phyloP scores from a whole-genome alignment of 352 stramenopile species.

The Phytopythium litorale region DNA sequence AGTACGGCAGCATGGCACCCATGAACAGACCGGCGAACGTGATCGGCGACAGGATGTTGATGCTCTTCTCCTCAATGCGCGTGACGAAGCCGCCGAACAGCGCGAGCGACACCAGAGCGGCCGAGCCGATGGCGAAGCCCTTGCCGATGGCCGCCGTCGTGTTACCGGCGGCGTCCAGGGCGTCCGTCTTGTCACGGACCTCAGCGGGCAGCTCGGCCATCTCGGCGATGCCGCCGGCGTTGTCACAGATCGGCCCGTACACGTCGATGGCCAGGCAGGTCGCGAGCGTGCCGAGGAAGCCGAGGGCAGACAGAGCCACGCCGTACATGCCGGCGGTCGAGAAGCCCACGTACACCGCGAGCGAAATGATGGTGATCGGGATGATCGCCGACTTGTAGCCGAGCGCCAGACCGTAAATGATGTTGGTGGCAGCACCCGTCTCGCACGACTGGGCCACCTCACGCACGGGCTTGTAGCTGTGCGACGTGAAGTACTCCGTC shows the following conservation, averaged over 20 bases:
- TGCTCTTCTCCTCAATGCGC: conserved; percentile 92
- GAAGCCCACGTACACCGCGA: conserved; percentile 98
- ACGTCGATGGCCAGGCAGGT: conserved; percentile 99
- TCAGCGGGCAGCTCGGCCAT: conserved; percentile 97
- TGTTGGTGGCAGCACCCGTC: conserved; percentile 98
- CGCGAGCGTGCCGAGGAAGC: conserved; percentile 98
- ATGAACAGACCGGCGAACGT: conserved; percentile 99
- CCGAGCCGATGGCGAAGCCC: conserved; percentile 99
- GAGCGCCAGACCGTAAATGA: conserved; percentile 99
- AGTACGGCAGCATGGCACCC: conserved; percentile 99
- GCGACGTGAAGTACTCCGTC: conserved; percentile 99
- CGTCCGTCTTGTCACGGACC: conserved; percentile 99
- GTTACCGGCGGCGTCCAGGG: conserved; percentile 98
- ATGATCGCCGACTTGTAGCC: conserved; percentile 99
- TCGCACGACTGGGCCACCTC: conserved; percentile 97
- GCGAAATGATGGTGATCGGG: conserved; percentile 97
- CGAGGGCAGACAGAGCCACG: conserved; percentile 95
- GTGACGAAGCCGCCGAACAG: conserved; percentile 99
- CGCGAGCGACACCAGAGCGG: conserved; percentile 97
- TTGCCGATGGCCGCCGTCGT: conserved; percentile 99
- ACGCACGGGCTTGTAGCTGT: conserved; percentile 95
- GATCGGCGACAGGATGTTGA: conserved; percentile 98
- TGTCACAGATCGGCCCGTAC: conserved; percentile 99
- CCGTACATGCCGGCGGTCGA: conserved; percentile 97
- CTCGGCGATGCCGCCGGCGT: conserved; percentile 99